A percentile compares a stretch with the other conserved stretches of the same genome.
Conservation (phyloP, 75 land plant species). For the Ceratopteris richardii region DNA sequence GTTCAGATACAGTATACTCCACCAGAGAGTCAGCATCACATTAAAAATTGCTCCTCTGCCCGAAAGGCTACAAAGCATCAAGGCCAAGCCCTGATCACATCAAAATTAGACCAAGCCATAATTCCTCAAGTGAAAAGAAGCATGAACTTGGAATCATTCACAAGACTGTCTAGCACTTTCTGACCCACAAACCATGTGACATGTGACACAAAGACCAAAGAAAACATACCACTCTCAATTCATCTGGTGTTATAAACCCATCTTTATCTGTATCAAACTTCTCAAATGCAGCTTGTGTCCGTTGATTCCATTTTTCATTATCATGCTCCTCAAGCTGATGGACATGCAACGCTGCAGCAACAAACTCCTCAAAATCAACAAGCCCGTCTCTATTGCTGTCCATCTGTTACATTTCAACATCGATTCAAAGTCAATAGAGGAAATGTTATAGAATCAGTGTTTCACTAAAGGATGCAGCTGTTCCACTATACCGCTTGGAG, state of each 20-base stretch:
- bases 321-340: conserved; percentile 85
- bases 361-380: conserved; percentile 91
- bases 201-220: too few species aligned
- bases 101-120: too few species aligned
- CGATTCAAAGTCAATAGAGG: conserved; percentile 2
- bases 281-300: conserved; percentile 76
- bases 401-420: conserved; percentile 47
- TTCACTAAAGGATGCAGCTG: not conserved
- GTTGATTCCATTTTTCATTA: conserved; percentile 63
- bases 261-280: conserved; percentile 87
- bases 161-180: too few species aligned
- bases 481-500: conserved; percentile 68
- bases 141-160: too few species aligned
- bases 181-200: too few species aligned
- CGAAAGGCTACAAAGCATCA: too few species aligned
- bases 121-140: too few species aligned
- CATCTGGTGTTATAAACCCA: conserved; percentile 87
- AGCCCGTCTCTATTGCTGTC: conserved; percentile 95
- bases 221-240: conserved; percentile 60
- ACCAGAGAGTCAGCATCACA: too few species aligned
- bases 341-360: conserved; percentile 87
- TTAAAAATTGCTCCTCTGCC: too few species aligned
- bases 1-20: not conserved
- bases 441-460: not conserved
- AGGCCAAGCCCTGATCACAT: too few species aligned